Evolutionary conservation across 2,329 filamentous ascomycete genomes (phyloP).

Genomic region (Diaporthe velutina): DNA sequence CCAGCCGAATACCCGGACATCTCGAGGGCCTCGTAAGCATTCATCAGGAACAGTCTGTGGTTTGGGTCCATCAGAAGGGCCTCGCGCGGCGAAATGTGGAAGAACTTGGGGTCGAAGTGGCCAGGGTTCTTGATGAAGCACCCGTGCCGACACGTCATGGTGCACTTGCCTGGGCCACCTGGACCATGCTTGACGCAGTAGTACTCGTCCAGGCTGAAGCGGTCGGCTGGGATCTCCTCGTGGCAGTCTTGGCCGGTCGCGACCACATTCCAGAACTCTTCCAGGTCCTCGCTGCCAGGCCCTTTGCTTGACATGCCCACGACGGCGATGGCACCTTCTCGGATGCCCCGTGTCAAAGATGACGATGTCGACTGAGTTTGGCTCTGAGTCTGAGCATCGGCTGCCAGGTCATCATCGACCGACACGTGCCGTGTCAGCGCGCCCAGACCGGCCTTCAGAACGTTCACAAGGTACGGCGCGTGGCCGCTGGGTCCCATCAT

Average conservation of each 20-base stretch:
- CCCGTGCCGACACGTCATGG: slow-evolving; percentile 30
- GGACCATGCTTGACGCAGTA: slow-evolving; percentile 32
- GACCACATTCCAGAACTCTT: slow-evolving; percentile 43
- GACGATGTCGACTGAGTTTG: neutral
- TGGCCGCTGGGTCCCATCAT: slow-evolving; percentile 25
- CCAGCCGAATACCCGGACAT: slow-evolving; percentile 42
- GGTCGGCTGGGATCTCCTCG: slow-evolving; percentile 36
- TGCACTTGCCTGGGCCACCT: slow-evolving; percentile 26
- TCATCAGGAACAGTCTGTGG: slow-evolving; percentile 53
- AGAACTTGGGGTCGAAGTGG: slow-evolving; percentile 56
- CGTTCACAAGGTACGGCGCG: neutral
- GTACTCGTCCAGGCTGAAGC: slow-evolving; percentile 37
- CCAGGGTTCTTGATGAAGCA: slow-evolving; percentile 45
- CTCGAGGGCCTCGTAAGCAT: slow-evolving; percentile 56
- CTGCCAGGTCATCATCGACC: slow-evolving; percentile 8
- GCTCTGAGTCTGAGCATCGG: neutral
- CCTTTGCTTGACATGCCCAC: slow-evolving; percentile 51
- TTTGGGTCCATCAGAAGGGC: slow-evolving; percentile 55
- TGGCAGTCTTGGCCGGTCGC: slow-evolving; percentile 37
- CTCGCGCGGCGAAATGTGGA: slow-evolving; percentile 54
- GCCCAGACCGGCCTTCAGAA: slow-evolving; percentile 8
- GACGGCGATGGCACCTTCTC: slow-evolving; percentile 19
- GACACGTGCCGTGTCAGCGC: slow-evolving; percentile 15
- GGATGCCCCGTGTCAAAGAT: neutral
- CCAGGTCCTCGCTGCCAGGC: slow-evolving; percentile 45